Percentiles rank a stretch among this genome's conserved stretches.
Conservation (phyloP, 2,329 filamentous ascomycete genomes). For the Diaporthe nobilis region DNA sequence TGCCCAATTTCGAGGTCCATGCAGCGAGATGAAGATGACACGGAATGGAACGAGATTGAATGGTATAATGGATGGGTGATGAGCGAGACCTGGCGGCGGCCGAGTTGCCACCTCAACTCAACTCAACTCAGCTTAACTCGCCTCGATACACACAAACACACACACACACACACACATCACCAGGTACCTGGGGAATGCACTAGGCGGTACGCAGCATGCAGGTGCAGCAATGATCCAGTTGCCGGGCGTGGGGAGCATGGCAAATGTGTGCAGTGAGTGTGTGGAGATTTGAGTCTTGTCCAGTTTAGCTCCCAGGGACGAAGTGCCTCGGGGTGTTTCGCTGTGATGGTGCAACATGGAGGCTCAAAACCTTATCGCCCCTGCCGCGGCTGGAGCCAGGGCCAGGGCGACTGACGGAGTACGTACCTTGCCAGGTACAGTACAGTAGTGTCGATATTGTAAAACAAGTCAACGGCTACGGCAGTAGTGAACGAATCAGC, state of each 20-base stretch:
- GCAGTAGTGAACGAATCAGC: neutral
- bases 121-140: neutral
- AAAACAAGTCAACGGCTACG: slow-evolving; percentile 8
- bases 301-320: neutral
- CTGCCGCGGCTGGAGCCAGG: slow-evolving; percentile 3
- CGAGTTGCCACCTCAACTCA: neutral
- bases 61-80: neutral
- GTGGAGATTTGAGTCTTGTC: neutral
- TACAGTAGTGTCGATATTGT: neutral
- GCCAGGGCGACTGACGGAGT: neutral
- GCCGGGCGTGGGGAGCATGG: neutral
- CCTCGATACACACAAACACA: neutral
- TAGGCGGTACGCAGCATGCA: neutral
- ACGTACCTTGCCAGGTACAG: neutral
- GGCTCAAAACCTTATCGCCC: slow-evolving; percentile 32
- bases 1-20: slow-evolving; percentile 10
- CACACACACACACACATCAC: neutral
- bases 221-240: neutral
- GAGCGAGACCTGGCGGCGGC: neutral
- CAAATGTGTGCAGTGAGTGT: neutral
- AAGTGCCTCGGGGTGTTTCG: slow-evolving; percentile 20
- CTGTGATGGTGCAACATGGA: slow-evolving; percentile 33
- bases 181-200: neutral
- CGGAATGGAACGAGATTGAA: neutral
- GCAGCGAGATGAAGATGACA: neutral